These are phyloP conservation scores for Epicoccum nigrum DNA, from an alignment of 2,329 filamentous ascomycete genomes.

Conservation along the genomic window DNA sequence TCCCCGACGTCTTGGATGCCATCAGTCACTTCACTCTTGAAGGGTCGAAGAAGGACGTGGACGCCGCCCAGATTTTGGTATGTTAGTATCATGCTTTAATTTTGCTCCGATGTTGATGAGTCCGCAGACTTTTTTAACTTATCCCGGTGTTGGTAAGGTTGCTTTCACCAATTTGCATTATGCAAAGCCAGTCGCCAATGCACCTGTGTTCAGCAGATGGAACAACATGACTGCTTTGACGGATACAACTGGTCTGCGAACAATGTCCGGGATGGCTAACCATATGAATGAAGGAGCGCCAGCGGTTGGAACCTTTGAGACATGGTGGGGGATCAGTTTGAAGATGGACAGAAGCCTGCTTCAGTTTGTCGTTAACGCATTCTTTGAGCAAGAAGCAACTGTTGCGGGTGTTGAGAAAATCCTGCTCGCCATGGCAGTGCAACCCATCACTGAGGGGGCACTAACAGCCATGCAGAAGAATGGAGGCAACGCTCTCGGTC, in stretches of 20 bases:
- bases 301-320: slow-evolving; percentile 16
- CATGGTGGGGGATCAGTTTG: slow-evolving; percentile 29
- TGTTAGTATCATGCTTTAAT: too few species aligned
- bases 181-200: slow-evolving; percentile 30
- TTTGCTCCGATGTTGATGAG: not conserved
- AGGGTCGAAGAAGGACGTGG: slow-evolving; percentile 18
- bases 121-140: slow-evolving; percentile 31
- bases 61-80: slow-evolving; percentile 30
- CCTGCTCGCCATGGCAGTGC: slow-evolving; percentile 23
- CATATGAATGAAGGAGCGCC: slow-evolving; percentile 19
- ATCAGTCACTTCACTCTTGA: slow-evolving; percentile 19
- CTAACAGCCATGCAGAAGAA: slow-evolving; percentile 22
- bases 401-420: slow-evolving; percentile 24
- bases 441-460: slow-evolving; percentile 21
- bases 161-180: slow-evolving; percentile 29
- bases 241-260: slow-evolving; percentile 30
- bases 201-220: slow-evolving; percentile 31
- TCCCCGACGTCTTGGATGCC: slow-evolving; percentile 21
- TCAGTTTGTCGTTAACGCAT: slow-evolving; percentile 19
- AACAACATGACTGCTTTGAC: slow-evolving; percentile 27
- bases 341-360: slow-evolving; percentile 25
- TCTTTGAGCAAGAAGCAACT: slow-evolving; percentile 19
- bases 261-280: slow-evolving; percentile 26
- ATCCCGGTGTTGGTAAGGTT: slow-evolving; percentile 22
- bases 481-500: slow-evolving; percentile 35